These are phyloP conservation scores for Cercospora zeina DNA, from an alignment of 2,329 filamentous ascomycete species.

Conservation along the genomic window DNA sequence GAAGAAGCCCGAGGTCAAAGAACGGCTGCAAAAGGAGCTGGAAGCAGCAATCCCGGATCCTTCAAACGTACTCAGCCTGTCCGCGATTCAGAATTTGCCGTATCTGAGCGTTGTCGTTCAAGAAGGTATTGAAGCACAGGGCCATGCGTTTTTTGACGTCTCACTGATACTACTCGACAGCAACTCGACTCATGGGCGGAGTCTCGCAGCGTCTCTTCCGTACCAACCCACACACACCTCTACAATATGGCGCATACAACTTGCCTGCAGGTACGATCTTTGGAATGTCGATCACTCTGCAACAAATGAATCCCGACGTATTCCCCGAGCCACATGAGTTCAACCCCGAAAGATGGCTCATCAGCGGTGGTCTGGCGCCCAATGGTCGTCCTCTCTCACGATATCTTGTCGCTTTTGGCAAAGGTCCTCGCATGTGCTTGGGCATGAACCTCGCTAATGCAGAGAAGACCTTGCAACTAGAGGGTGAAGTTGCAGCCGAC, in stretches of 20 bases:
- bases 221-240: neutral
- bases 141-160: constrained; percentile 7
- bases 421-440: constrained; percentile 17
- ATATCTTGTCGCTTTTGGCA: constrained; percentile 19
- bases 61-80: constrained; percentile 1
- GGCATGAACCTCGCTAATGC: too few species aligned
- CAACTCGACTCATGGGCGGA: constrained; percentile 28
- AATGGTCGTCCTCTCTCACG: constrained; percentile 17
- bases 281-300: constrained; percentile 3
- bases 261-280: neutral
- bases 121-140: neutral
- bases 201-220: constrained; percentile 22
- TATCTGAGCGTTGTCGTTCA: constrained; percentile 3
- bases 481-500: constrained; percentile 6
- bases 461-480: neutral
- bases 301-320: constrained; percentile 6
- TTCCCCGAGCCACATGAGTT: constrained; percentile 20
- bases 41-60: constrained; percentile 23
- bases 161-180: constrained; percentile 21
- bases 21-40: constrained; percentile 45
- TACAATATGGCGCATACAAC: constrained; percentile 1
- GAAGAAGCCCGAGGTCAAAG: constrained; percentile 38
- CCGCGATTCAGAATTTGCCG: neutral
- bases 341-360: constrained; percentile 7
- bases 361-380: constrained; percentile 7